These are phyloP conservation scores for Papiliotrema flavescens DNA, from an alignment of 1,284 basidiomycete species.

Conservation along the genomic window DNA sequence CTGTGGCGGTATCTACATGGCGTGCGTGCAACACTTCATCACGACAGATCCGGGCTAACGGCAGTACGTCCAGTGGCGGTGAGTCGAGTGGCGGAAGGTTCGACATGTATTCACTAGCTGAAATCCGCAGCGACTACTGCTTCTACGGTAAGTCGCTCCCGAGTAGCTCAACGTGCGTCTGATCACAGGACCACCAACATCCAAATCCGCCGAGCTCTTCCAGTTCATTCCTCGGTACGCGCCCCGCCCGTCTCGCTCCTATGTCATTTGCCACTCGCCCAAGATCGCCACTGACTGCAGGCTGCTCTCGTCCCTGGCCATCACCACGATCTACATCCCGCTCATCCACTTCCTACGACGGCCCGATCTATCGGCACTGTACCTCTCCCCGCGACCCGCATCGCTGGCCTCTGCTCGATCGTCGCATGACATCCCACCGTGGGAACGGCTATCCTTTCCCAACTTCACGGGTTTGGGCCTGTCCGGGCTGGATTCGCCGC, in stretches of 20 bases:
- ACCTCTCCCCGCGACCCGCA: constrained; percentile 1
- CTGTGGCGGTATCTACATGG: constrained; percentile 10
- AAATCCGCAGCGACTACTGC: constrained; percentile 2
- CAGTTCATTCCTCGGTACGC: constrained; percentile 11
- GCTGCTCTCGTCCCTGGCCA: constrained; percentile 9
- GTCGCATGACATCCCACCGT: constrained; percentile 10
- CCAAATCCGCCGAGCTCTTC: constrained; percentile 11
- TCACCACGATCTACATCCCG: constrained; percentile 13
- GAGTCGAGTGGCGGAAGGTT: no score
- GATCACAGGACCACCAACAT: constrained; percentile 2
- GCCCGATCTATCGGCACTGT: constrained; percentile 8
- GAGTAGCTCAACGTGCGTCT: not conserved
- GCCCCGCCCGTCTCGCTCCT: no score
- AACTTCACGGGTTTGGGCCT: constrained; percentile 5
- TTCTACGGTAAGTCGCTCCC: constrained; percentile 10
- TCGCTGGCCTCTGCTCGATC: not conserved
- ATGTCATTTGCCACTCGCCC: no score
- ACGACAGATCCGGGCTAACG: not conserved
- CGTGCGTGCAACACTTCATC: not conserved
- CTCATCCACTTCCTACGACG: constrained; percentile 17
- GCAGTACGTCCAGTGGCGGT: not conserved
- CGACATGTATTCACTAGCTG: no score
- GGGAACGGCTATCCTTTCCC: constrained; percentile 19
- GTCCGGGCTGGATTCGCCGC: not conserved
- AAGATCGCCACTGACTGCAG: not conserved